These are phyloP conservation scores for Clonostachys sp. DNA, from an alignment of 2,329 filamentous ascomycete genomes.

Conservation along the genomic window DNA sequence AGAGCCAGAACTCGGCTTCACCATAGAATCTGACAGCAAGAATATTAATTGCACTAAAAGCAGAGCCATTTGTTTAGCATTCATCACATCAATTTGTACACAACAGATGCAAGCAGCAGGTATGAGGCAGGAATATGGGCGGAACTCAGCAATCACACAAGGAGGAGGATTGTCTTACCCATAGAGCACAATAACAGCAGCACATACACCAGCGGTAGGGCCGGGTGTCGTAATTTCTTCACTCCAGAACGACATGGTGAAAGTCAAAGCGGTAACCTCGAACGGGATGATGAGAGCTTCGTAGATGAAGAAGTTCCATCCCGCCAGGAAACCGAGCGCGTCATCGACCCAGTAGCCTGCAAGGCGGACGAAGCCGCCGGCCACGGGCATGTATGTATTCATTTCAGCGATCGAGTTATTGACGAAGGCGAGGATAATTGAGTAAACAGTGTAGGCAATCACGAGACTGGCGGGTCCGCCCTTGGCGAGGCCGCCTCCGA, in stretches of 20 bases:
- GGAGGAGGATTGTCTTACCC: slow-evolving; percentile 4
- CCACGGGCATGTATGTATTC: slow-evolving; percentile 52
- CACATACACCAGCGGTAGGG: slow-evolving; percentile 35
- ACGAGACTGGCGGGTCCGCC: slow-evolving; percentile 38
- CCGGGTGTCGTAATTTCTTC: slow-evolving; percentile 11
- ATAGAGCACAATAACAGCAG: slow-evolving; percentile 35
- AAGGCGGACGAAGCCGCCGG: slow-evolving; percentile 53
- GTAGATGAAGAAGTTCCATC: slow-evolving; percentile 47
- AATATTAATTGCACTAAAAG: slow-evolving; percentile 25
- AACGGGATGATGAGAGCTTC: slow-evolving; percentile 45
- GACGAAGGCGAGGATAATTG: slow-evolving; percentile 44
- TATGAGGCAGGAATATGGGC: not conserved
- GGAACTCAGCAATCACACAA: not conserved
- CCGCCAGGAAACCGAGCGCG: slow-evolving; percentile 46
- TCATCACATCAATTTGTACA: not conserved
- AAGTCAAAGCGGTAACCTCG: slow-evolving; percentile 38
- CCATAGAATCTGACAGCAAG: slow-evolving; percentile 36
- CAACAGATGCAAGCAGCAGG: not conserved
- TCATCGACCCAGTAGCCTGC: slow-evolving; percentile 56
- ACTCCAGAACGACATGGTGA: slow-evolving; percentile 31
- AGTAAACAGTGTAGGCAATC: slow-evolving; percentile 49
- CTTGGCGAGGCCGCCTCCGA: slow-evolving; percentile 38
- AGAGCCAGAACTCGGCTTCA: slow-evolving; percentile 39
- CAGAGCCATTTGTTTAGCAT: not conserved
- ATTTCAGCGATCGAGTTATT: slow-evolving; percentile 60